Evolutionary conservation across 306 rosid genomes (phyloP).

Genomic region (Vigna radiata): DNA sequence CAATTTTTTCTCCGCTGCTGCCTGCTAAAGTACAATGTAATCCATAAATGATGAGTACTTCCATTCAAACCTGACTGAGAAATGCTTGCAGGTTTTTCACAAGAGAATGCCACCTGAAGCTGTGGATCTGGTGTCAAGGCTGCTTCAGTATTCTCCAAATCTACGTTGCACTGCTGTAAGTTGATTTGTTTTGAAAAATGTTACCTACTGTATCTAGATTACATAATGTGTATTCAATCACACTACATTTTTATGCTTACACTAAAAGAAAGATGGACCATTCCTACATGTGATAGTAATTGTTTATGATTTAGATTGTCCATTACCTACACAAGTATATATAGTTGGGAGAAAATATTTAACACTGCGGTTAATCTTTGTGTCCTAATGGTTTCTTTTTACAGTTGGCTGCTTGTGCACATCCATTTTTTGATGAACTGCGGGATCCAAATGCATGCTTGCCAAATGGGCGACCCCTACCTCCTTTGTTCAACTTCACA

Average conservation of each 20-base stretch:
- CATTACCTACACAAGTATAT: not conserved
- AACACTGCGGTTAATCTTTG: not conserved
- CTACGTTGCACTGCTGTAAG: constrained; percentile 90
- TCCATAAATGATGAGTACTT: constrained; percentile 5
- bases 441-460: constrained; percentile 71
- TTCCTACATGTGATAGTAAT: not conserved
- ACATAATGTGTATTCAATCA: not conserved
- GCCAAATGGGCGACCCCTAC: constrained; percentile 79
- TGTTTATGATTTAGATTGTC: not conserved
- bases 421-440: constrained; percentile 89
- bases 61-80: constrained; percentile 40
- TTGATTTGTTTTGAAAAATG: constrained; percentile 13
- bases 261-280: constrained; percentile 2
- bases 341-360: not conserved
- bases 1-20: not conserved
- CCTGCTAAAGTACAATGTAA: not conserved
- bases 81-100: constrained; percentile 70
- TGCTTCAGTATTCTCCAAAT: constrained; percentile 92
- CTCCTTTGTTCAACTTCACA: constrained; percentile 84
- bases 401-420: constrained; percentile 96
- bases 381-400: constrained; percentile 24
- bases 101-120: constrained; percentile 90
- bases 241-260: not conserved
- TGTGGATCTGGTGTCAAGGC: constrained; percentile 90
- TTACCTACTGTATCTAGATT: not conserved